These are phyloP conservation scores for Penicillium lividum DNA, from an alignment of 495 filamentous ascomycete genomes.

Conservation along the genomic window DNA sequence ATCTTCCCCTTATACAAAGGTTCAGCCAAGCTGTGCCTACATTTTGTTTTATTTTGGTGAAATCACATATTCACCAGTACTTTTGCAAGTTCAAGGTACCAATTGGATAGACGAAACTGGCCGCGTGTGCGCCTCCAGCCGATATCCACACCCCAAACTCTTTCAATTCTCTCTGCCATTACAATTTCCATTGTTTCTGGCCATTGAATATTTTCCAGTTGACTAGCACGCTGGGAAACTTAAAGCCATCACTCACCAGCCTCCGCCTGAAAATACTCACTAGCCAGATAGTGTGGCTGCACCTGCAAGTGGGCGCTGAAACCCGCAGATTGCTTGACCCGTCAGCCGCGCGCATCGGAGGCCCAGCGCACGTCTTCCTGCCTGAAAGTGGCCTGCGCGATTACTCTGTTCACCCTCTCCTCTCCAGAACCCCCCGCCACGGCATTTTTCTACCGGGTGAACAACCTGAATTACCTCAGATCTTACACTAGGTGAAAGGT, in stretches of 20 bases:
- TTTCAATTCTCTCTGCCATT: slow-evolving; percentile 3
- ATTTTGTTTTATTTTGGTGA: background rate
- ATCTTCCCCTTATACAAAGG: slow-evolving; percentile 7
- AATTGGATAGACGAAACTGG: slow-evolving; percentile 2
- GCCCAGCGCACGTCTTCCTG: slow-evolving; percentile 13
- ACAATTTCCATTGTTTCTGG: slow-evolving; percentile 9
- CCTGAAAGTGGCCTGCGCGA: slow-evolving; percentile 8
- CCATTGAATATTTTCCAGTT: slow-evolving; percentile 15
- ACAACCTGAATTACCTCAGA: background rate
- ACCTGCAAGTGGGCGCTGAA: slow-evolving; percentile 24
- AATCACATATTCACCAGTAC: background rate
- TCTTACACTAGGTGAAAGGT: slow-evolving; percentile 18
- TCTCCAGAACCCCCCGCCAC: background rate
- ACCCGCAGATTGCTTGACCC: slow-evolving; percentile 21
- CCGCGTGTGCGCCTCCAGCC: slow-evolving; percentile 7
- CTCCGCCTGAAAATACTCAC: slow-evolving; percentile 6
- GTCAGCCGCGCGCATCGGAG: slow-evolving; percentile 29
- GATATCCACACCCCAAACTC: slow-evolving; percentile 13
- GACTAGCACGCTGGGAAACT: background rate
- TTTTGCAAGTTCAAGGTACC: background rate
- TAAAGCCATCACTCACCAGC: slow-evolving; percentile 7
- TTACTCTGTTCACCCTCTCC: background rate
- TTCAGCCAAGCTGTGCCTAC: background rate
- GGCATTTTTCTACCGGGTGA: slow-evolving; percentile 6
- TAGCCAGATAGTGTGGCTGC: slow-evolving; percentile 14